Evolutionary conservation across 192 early-diverging fungal species (phyloP).

Genomic region (Backusella australiensis): DNA sequence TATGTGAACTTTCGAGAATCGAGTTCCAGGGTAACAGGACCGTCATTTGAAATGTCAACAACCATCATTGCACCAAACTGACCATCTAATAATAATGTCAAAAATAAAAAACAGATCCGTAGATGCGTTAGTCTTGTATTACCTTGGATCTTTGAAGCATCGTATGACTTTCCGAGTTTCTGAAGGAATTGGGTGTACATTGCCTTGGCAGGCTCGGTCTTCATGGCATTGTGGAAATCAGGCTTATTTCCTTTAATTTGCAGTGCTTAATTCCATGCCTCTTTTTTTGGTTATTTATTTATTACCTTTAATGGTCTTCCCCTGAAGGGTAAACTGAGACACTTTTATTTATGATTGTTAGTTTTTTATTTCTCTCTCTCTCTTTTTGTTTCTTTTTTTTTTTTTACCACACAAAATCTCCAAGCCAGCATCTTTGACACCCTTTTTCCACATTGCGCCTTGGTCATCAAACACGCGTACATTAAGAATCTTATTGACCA

Average conservation of each 20-base stretch:
- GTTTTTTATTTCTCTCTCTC: neutral
- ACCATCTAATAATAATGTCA: conserved; percentile 56
- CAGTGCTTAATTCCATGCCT: neutral
- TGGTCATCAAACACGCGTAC: conserved; percentile 77
- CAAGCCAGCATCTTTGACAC: conserved; percentile 68
- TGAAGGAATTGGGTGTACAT: conserved; percentile 78
- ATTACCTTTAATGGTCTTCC: conserved; percentile 69
- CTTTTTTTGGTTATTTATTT: neutral
- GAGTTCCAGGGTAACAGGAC: conserved; percentile 56
- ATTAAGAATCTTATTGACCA: conserved; percentile 79
- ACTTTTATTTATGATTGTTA: conserved; percentile 41
- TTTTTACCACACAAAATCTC: conserved; percentile 76
- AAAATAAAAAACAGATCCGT: neutral
- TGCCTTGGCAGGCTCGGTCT: conserved; percentile 56
- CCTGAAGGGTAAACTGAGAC: conserved; percentile 94
- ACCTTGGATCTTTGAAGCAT: conserved; percentile 72
- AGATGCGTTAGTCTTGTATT: neutral
- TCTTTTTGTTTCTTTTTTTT: neutral
- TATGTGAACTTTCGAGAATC: conserved; percentile 58
- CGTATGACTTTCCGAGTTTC: conserved; percentile 61
- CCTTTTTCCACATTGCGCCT: conserved; percentile 76
- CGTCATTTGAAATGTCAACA: conserved; percentile 86
- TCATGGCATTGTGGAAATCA: conserved; percentile 92
- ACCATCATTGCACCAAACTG: conserved; percentile 97
- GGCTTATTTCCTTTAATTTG: conserved; percentile 65